phyloP scores from a whole-genome alignment of 2,329 filamentous ascomycete genomes.

The Aspergillus sojae region DNA sequence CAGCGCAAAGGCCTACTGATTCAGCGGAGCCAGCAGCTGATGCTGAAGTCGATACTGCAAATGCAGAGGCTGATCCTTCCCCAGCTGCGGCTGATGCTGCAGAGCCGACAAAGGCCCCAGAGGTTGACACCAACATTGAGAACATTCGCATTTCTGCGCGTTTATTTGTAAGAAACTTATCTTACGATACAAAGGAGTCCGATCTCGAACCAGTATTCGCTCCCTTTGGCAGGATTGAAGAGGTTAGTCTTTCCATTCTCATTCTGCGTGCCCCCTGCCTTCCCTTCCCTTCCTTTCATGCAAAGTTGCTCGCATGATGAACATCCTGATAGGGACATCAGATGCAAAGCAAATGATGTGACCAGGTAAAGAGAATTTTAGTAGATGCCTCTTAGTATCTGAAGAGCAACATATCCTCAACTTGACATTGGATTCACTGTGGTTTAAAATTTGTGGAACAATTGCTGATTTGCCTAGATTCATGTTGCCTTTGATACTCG shows the following conservation, averaged over 20 bases:
- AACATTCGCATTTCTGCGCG: slow-evolving; percentile 73
- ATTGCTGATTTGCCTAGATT: slow-evolving; percentile 65
- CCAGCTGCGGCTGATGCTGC: slow-evolving; percentile 11
- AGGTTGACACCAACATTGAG: slow-evolving; percentile 53
- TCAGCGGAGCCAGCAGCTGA: slow-evolving; percentile 14
- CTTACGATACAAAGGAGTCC: slow-evolving; percentile 76
- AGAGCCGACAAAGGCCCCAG: slow-evolving; percentile 18
- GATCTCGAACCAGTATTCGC: slow-evolving; percentile 73
- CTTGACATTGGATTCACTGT: slow-evolving; percentile 29
- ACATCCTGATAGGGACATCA: slow-evolving; percentile 99
- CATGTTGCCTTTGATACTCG: slow-evolving; percentile 76
- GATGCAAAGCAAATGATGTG: slow-evolving; percentile 93
- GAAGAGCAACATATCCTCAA: slow-evolving; percentile 53
- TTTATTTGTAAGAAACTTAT: slow-evolving; percentile 85
- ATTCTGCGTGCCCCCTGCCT: slow-evolving; percentile 8
- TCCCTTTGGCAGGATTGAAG: slow-evolving; percentile 74
- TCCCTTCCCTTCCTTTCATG: slow-evolving; percentile 18
- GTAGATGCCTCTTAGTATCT: slow-evolving; percentile 98
- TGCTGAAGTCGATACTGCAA: slow-evolving; percentile 14
- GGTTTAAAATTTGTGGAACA: slow-evolving; percentile 18
- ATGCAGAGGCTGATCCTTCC: slow-evolving; percentile 19
- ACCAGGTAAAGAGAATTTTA: slow-evolving; percentile 93
- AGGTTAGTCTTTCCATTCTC: slow-evolving; percentile 66
- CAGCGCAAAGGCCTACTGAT: slow-evolving; percentile 23
- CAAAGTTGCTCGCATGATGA: slow-evolving; percentile 73